These are phyloP conservation scores for Besnoitia besnoiti DNA, from an alignment of 169 alveolate genomes.

Conservation along the genomic window DNA sequence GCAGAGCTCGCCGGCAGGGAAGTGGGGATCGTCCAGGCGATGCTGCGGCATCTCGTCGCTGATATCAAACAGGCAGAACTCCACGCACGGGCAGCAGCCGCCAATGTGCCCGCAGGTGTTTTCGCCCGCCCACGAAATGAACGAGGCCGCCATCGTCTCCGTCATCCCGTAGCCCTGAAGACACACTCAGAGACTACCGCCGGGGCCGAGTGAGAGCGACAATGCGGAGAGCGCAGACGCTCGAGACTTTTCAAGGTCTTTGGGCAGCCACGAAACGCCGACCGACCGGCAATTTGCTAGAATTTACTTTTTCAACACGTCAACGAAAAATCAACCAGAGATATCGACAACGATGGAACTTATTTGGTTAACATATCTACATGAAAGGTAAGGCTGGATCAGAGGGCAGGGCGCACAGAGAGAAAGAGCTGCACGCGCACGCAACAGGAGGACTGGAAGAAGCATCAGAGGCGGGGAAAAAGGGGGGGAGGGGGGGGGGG, in stretches of 20 bases:
- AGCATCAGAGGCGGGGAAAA: not conserved
- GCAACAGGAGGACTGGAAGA: not conserved
- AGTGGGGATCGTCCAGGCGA: conserved; percentile 66
- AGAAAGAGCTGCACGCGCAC: not conserved
- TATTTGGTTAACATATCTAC: no score
- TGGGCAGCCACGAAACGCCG: no score
- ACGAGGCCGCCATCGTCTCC: conserved; percentile 84
- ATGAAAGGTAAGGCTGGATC: no score
- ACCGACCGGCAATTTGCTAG: no score
- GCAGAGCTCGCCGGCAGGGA: conserved; percentile 83
- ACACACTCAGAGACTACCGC: not conserved
- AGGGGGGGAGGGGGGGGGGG: not conserved
- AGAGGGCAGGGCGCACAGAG: not conserved
- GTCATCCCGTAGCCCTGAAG: conserved; percentile 79
- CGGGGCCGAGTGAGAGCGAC: no score
- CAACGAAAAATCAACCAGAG: no score
- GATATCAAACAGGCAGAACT: conserved; percentile 81
- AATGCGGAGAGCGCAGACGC: no score
- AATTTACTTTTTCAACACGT: no score
- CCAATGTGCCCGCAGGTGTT: conserved; percentile 83
- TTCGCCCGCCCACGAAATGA: conserved; percentile 70
- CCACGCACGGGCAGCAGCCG: conserved; percentile 82
- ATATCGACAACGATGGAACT: no score
- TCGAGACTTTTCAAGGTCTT: no score
- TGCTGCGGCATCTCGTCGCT: conserved; percentile 82